phyloP scores from a whole-genome alignment of 441 rosid genomes.

The Pelargonium myrrhifolium region DNA sequence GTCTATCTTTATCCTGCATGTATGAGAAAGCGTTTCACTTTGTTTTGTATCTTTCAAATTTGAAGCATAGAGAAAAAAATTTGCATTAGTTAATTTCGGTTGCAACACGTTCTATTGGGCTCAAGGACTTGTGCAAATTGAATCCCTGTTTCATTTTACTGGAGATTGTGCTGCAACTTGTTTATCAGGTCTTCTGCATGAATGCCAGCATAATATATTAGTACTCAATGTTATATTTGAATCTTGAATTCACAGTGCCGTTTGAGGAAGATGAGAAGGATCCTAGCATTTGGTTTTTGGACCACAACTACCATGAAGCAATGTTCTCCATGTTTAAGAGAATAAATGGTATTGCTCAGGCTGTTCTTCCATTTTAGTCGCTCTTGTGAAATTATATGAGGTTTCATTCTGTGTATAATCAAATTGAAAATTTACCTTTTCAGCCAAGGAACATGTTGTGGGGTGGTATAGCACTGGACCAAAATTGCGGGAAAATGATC shows the following conservation, averaged over 20 bases:
- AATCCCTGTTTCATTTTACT: neutral
- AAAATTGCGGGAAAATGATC: conserved; percentile 74
- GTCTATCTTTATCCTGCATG: neutral
- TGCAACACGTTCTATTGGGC: too few relatives aligned
- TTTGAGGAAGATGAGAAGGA: conserved; percentile 90
- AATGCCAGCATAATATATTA: neutral
- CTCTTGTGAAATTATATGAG: conserved; percentile 1
- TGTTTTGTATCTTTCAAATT: too few relatives aligned
- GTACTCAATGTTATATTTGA: conserved; percentile 7
- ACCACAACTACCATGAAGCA: conserved; percentile 80
- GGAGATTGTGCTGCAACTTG: neutral
- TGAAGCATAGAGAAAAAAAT: too few relatives aligned
- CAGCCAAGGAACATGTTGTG: conserved; percentile 91
- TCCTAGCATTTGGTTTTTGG: conserved; percentile 75
- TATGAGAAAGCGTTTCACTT: too few relatives aligned
- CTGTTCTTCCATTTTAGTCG: neutral
- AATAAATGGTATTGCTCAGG: conserved; percentile 49
- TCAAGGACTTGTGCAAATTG: too few relatives aligned
- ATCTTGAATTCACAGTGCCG: conserved; percentile 48
- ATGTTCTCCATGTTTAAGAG: conserved; percentile 89
- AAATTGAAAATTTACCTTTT: conserved; percentile 10
- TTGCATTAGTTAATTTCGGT: too few relatives aligned
- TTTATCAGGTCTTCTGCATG: neutral
- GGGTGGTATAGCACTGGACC: conserved; percentile 96
- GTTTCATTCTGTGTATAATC: conserved; percentile 2